These are phyloP conservation scores for Ceratobasidium theobromae DNA, from an alignment of 1,284 basidiomycete genomes.

Conservation along the genomic window DNA sequence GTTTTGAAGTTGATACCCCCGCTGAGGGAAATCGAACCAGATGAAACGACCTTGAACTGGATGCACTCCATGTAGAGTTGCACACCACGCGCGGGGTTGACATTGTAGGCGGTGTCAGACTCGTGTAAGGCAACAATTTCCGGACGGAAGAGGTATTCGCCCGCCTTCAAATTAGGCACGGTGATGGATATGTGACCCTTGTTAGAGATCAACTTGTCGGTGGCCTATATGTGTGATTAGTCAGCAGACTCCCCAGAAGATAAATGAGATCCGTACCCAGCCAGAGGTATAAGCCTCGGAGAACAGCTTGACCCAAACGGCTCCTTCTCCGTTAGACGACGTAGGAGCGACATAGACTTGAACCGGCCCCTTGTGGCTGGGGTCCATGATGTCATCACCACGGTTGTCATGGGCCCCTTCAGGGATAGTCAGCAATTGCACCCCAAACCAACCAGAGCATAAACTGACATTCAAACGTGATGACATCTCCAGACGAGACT, in stretches of 20 bases:
- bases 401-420: slow-evolving; percentile 31
- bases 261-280: slow-evolving; percentile 4
- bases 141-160: slow-evolving; percentile 35
- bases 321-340: slow-evolving; percentile 20
- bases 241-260: neutral
- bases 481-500: slow-evolving; percentile 3
- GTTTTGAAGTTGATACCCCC: slow-evolving; percentile 15
- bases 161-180: slow-evolving; percentile 29
- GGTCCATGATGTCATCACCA: slow-evolving; percentile 33
- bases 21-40: neutral
- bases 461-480: slow-evolving; percentile 28
- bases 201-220: slow-evolving; percentile 33
- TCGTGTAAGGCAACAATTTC: slow-evolving; percentile 36
- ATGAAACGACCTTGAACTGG: slow-evolving; percentile 24
- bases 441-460: neutral
- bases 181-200: slow-evolving; percentile 31
- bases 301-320: slow-evolving; percentile 34
- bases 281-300: slow-evolving; percentile 4
- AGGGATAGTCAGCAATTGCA: slow-evolving; percentile 1
- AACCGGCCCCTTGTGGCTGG: slow-evolving; percentile 33
- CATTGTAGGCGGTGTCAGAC: slow-evolving; percentile 19
- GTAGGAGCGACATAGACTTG: slow-evolving; percentile 34
- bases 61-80: slow-evolving; percentile 33
- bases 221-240: slow-evolving; percentile 18
- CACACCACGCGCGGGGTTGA: slow-evolving; percentile 25